Conservation (phyloP, 306 rosid genomes). For the Prunus armeniaca region DNA sequence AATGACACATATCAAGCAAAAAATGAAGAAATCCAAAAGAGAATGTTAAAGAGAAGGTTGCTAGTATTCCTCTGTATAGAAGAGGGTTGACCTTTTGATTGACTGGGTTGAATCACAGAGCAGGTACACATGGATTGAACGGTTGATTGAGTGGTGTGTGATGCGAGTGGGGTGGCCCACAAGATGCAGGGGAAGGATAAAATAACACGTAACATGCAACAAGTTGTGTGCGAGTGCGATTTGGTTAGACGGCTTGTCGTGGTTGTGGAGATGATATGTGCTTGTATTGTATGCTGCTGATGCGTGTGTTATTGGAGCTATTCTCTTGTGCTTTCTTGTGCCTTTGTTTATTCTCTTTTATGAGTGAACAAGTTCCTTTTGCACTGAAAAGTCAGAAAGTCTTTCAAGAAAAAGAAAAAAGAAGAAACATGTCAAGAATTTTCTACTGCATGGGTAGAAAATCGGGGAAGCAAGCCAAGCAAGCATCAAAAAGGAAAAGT, state of each 20-base stretch:
- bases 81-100: slow-evolving; percentile 16
- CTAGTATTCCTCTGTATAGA: too few relatives aligned
- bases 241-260: slow-evolving; percentile 24
- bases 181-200: background rate
- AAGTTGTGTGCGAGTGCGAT: background rate
- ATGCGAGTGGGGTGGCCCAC: background rate
- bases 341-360: background rate
- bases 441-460: too few relatives aligned
- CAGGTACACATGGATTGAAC: background rate
- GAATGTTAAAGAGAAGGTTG: too few relatives aligned
- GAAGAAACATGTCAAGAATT: background rate
- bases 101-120: slow-evolving; percentile 6
- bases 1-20: too few relatives aligned
- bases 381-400: background rate
- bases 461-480: too few relatives aligned
- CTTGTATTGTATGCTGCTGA: background rate
- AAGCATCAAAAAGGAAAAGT: too few relatives aligned
- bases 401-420: background rate
- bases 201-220: background rate
- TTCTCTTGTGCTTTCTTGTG: slow-evolving; percentile 7
- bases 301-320: slow-evolving; percentile 3
- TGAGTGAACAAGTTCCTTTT: background rate
- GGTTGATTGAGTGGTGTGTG: slow-evolving; percentile 9
- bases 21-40: too few relatives aligned
- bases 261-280: slow-evolving; percentile 6